These are phyloP conservation scores for Aspergillus sergii DNA, from an alignment of 2,329 filamentous ascomycete species.

Conservation along the genomic window DNA sequence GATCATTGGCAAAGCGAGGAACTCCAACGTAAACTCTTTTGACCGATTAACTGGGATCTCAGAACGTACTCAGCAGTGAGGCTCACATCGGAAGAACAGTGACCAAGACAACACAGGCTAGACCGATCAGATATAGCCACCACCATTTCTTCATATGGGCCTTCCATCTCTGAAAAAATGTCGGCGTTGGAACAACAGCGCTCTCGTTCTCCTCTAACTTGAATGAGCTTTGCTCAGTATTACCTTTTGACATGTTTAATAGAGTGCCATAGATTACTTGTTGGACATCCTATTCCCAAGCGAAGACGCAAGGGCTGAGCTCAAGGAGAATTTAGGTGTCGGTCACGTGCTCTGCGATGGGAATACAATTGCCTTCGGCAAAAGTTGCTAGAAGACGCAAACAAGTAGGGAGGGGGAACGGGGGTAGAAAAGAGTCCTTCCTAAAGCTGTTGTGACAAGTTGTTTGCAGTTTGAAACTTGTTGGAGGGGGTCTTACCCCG, in stretches of 20 bases:
- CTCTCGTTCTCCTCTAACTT: constrained; percentile 15
- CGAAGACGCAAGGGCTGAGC: neutral
- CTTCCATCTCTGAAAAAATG: constrained; percentile 25
- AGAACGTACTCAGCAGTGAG: neutral
- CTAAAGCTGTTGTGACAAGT: neutral
- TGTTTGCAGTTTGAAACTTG: neutral
- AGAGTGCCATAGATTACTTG: neutral
- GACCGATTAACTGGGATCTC: neutral
- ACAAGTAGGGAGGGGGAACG: neutral
- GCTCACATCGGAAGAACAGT: constrained; percentile 24
- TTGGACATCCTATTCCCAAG: neutral
- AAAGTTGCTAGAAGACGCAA: neutral
- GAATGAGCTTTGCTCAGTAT: constrained; percentile 15
- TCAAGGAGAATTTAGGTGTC: neutral
- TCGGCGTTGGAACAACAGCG: constrained; percentile 13
- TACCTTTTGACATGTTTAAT: constrained; percentile 24
- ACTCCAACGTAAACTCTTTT: constrained; percentile 26
- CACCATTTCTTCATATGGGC: constrained; percentile 30
- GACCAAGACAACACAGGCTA: constrained; percentile 24
- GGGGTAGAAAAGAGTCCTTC: neutral
- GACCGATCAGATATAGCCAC: constrained; percentile 27
- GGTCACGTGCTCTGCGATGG: neutral
- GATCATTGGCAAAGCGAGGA: constrained; percentile 26
- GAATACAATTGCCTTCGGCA: neutral
- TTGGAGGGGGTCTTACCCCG: neutral